Conservation (phyloP, 2,329 filamentous ascomycete species). For the Alternaria ventricosa region DNA sequence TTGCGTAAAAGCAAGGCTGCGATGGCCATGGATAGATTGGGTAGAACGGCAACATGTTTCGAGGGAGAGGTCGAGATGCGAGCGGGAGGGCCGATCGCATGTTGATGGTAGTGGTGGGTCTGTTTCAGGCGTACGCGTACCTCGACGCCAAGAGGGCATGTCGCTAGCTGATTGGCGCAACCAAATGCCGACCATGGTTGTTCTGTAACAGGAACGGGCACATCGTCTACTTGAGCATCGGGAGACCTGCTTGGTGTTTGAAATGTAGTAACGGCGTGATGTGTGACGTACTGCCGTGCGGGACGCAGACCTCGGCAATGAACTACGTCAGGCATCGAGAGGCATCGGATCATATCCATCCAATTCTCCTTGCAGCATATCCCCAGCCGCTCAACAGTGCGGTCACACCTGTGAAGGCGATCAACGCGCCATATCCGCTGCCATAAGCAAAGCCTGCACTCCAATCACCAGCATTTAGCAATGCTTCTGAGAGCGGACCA, state of each 20-base stretch:
- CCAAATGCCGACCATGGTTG: slow-evolving; percentile 1
- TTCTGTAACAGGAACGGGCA: slow-evolving; percentile 14
- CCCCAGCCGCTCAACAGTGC: slow-evolving; percentile 43
- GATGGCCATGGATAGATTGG: slow-evolving; percentile 17
- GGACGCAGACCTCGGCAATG: neutral
- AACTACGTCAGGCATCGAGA: neutral
- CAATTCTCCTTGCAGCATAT: slow-evolving; percentile 37
- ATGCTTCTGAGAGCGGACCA: slow-evolving; percentile 59
- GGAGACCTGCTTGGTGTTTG: neutral
- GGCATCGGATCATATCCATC: slow-evolving; percentile 32
- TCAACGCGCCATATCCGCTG: slow-evolving; percentile 51
- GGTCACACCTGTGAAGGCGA: slow-evolving; percentile 53
- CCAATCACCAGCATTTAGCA: slow-evolving; percentile 48
- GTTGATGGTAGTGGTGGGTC: slow-evolving; percentile 16
- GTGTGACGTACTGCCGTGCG: neutral
- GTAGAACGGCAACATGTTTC: slow-evolving; percentile 3
- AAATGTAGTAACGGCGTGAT: neutral
- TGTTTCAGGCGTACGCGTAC: slow-evolving; percentile 21
- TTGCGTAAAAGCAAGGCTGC: neutral
- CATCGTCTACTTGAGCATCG: slow-evolving; percentile 2
- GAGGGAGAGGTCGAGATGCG: slow-evolving; percentile 6
- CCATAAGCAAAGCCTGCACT: slow-evolving; percentile 51
- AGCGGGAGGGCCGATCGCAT: neutral
- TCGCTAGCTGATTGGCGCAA: slow-evolving; percentile 10
- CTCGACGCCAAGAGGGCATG: slow-evolving; percentile 4